Conservation (phyloP, 208 protist species). For the Tritrichomonas musculus region DNA sequence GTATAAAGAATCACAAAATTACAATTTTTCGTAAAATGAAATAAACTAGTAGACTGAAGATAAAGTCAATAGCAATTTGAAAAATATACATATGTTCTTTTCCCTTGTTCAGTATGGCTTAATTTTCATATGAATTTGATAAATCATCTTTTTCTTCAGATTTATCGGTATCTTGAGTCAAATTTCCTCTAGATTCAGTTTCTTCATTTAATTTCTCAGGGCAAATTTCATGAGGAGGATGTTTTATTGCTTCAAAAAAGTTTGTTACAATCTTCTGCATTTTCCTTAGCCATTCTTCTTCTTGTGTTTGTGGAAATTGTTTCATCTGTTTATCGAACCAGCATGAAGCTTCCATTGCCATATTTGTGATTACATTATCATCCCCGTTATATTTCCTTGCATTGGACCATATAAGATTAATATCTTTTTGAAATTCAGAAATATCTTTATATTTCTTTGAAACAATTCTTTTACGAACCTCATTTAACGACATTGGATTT, state of each 20-base stretch:
- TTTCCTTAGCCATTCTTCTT: constrained; percentile 11
- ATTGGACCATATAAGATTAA: background rate
- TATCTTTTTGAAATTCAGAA: background rate
- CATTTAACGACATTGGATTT: background rate
- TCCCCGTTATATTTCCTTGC: background rate
- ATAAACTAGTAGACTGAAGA: no score
- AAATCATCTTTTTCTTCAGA: no score
- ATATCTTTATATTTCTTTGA: background rate
- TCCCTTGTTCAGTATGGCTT: no score
- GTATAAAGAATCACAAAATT: no score
- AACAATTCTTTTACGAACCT: background rate
- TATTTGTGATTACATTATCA: background rate
- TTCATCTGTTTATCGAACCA: constrained; percentile 3
- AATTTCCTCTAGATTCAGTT: no score
- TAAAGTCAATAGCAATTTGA: no score
- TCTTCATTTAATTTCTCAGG: background rate
- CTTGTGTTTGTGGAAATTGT: background rate
- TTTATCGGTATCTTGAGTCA: no score
- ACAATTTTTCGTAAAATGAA: no score
- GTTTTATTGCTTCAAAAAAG: background rate
- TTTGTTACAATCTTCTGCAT: background rate
- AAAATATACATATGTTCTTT: no score
- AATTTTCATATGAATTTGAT: no score
- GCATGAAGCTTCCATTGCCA: constrained; percentile 7
- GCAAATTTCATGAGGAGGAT: background rate